Conservation (phyloP, 2,329 filamentous ascomycete species). For the Coleophoma crateriformis region DNA sequence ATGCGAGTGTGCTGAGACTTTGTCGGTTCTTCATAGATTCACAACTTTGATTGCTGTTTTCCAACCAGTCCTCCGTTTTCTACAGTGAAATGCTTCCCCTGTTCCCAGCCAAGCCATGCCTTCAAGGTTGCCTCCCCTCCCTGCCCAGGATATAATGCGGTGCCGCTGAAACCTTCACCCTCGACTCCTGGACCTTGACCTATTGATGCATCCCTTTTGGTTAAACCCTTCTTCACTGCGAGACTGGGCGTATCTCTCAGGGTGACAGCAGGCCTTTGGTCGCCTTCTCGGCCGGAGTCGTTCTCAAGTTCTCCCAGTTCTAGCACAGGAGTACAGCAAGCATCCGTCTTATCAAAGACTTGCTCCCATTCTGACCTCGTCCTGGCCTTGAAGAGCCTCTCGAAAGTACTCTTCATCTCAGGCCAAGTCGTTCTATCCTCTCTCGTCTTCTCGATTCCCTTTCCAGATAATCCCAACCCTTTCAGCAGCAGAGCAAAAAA, state of each 20-base stretch:
- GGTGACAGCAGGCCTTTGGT: constrained; percentile 66
- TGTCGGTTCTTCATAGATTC: constrained; percentile 9
- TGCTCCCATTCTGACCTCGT: constrained; percentile 76
- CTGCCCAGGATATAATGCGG: constrained; percentile 56
- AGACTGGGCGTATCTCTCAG: constrained; percentile 64
- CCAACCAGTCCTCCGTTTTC: constrained; percentile 55
- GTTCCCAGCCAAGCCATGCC: constrained; percentile 73
- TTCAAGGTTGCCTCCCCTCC: constrained; percentile 66
- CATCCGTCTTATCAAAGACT: constrained; percentile 86
- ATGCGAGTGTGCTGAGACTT: no score
- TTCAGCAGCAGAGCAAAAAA: constrained; percentile 69
- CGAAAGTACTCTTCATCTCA: constrained; percentile 56
- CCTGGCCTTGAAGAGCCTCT: constrained; percentile 59
- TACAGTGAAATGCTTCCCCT: constrained; percentile 66
- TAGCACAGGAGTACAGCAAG: constrained; percentile 85
- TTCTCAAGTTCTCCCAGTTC: constrained; percentile 65
- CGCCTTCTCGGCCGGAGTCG: constrained; percentile 46
- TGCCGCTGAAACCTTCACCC: constrained; percentile 62
- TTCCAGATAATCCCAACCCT: constrained; percentile 55
- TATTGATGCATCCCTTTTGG: constrained; percentile 29
- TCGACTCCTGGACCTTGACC: constrained; percentile 59
- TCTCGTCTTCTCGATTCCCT: constrained; percentile 45
- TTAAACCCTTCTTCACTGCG: constrained; percentile 46
- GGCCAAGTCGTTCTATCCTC: constrained; percentile 63
- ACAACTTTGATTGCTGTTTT: constrained; percentile 38